phyloP scores from a whole-genome alignment of 768 basidiomycete species.

The Steccherinum ochraceum region DNA sequence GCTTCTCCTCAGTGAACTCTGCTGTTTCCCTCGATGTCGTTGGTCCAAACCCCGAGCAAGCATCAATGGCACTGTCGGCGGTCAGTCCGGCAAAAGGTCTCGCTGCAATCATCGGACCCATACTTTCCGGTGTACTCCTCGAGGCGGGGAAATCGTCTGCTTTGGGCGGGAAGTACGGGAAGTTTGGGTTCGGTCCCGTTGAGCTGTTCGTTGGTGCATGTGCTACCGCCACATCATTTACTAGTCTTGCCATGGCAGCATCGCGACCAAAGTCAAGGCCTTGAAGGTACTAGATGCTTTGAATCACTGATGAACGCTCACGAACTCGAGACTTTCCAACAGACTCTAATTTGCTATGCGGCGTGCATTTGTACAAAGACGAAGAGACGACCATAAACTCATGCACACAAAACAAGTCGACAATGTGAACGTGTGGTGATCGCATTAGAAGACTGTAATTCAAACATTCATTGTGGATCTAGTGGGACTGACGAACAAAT shows the following conservation, averaged over 20 bases:
- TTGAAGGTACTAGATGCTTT: no score
- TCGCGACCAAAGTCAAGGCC: neutral
- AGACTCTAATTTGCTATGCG: no score
- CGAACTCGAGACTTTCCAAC: no score
- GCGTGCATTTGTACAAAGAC: no score
- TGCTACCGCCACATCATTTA: constrained; percentile 11
- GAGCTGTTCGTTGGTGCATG: constrained; percentile 19
- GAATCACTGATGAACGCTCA: no score
- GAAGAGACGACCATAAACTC: no score
- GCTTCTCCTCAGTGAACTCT: constrained; percentile 14
- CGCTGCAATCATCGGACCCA: constrained; percentile 16
- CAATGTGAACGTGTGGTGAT: no score
- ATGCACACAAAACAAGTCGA: no score
- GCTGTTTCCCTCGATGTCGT: constrained; percentile 15
- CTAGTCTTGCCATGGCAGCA: neutral
- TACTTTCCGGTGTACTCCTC: constrained; percentile 16
- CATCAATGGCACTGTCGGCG: constrained; percentile 10
- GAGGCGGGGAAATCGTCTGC: constrained; percentile 9
- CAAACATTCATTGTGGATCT: no score
- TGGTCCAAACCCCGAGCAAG: constrained; percentile 16
- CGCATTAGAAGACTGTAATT: no score
- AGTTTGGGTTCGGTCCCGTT: constrained; percentile 15
- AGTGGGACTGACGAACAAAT: no score
- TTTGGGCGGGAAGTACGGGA: constrained; percentile 9
- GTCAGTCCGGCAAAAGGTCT: constrained; percentile 15